Conservation (phyloP, 1,284 basidiomycete species). For the Puccinia novopanici region DNA sequence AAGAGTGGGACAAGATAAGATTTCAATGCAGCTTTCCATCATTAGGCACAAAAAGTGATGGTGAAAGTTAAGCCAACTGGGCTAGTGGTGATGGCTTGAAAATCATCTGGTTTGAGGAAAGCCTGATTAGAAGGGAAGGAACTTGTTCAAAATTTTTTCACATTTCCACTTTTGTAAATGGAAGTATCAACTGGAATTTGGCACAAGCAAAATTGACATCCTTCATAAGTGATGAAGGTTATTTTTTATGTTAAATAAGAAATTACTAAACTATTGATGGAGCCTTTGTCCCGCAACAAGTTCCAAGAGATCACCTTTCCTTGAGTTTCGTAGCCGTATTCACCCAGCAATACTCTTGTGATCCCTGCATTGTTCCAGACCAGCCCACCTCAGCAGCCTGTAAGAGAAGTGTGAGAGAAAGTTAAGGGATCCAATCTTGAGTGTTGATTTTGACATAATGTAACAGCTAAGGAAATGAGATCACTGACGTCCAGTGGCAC, state of each 20-base stretch:
- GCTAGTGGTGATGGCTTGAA: conserved; percentile 38
- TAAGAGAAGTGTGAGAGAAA: conserved; percentile 19
- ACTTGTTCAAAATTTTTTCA: conserved; percentile 29
- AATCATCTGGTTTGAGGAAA: conserved; percentile 32
- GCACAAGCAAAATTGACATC: not conserved
- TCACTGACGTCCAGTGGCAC: conserved; percentile 32
- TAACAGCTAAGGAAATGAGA: not conserved
- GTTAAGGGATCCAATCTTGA: not conserved
- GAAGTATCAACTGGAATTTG: conserved; percentile 17
- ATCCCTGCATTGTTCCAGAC: conserved; percentile 53
- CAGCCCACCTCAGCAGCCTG: conserved; percentile 53
- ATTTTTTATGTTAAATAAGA: not conserved
- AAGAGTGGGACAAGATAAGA: too few species aligned
- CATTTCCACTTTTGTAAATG: conserved; percentile 32
- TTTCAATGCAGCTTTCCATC: too few species aligned
- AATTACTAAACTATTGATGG: conserved; percentile 49
- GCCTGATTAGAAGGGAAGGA: conserved; percentile 37
- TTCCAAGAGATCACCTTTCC: conserved; percentile 51
- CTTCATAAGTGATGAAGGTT: not conserved
- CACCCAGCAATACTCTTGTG: conserved; percentile 49
- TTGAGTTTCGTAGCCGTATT: conserved; percentile 41
- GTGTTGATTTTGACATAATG: not conserved
- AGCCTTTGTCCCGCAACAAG: conserved; percentile 50
- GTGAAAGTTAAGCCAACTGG: conserved; percentile 44
- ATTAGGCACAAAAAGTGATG: conserved; percentile 40